Percentiles rank a stretch among this genome's conserved stretches.
Evolutionary conservation across 106 monocot genomes (phyloP).

Genomic region (Iris macrosiphon): DNA sequence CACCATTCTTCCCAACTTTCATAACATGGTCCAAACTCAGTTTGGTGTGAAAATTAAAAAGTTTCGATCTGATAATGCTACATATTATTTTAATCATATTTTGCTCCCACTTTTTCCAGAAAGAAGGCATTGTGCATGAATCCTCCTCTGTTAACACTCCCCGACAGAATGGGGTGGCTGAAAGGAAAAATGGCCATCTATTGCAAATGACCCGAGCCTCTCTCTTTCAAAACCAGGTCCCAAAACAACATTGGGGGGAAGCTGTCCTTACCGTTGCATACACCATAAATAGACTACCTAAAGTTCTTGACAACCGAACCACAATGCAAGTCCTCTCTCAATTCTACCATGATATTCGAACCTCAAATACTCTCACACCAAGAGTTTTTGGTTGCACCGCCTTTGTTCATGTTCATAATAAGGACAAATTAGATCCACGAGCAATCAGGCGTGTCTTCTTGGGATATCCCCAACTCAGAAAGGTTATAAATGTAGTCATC

Average conservation of each 20-base stretch:
- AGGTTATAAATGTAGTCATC: too few species aligned
- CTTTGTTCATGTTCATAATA: neutral
- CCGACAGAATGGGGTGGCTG: neutral
- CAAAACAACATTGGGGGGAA: too few species aligned
- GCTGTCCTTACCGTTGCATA: neutral
- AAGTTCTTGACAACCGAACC: neutral
- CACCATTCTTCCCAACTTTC: neutral
- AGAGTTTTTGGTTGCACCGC: neutral
- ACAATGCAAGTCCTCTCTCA: neutral
- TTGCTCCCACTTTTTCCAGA: neutral
- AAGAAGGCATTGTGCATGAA: neutral
- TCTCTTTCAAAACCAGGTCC: neutral
- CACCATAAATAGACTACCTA: neutral
- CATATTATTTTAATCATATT: neutral
- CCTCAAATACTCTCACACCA: neutral
- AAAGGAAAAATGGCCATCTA: slow-evolving; percentile 3
- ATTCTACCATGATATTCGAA: neutral
- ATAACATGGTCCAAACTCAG: neutral
- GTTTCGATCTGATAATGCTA: neutral
- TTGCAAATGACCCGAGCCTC: neutral
- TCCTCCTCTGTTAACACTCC: neutral
- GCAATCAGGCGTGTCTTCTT: neutral
- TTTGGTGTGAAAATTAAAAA: neutral
- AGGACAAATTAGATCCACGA: neutral
- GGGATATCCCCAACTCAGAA: too few species aligned